Percentiles rank a stretch among this genome's conserved stretches.
Evolutionary conservation across 2,329 filamentous ascomycete genomes (phyloP).

Genomic region (Verticillium klebahnii): DNA sequence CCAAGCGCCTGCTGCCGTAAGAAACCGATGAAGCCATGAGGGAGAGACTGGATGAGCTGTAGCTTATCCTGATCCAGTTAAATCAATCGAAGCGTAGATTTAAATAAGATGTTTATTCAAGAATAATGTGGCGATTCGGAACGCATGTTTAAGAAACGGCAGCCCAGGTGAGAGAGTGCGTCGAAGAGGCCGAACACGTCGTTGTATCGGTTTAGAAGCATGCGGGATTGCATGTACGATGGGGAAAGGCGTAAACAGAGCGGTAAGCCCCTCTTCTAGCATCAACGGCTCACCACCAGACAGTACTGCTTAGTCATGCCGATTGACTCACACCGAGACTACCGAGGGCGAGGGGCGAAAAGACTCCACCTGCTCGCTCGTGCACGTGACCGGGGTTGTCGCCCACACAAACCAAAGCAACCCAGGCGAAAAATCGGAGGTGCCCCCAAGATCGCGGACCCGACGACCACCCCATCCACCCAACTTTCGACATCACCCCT

Average conservation of each 20-base stretch:
- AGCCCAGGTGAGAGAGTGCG: too few relatives aligned
- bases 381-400: conserved; percentile 1
- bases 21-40: not conserved
- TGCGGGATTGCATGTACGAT: too few relatives aligned
- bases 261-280: not conserved
- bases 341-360: conserved; percentile 28
- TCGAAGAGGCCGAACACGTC: too few relatives aligned
- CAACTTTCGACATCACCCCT: conserved; percentile 1
- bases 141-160: too few relatives aligned
- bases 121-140: too few relatives aligned
- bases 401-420: conserved; percentile 2
- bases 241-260: not conserved
- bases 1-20: conserved; percentile 53
- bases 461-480: not conserved
- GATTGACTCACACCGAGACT: not conserved
- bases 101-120: not conserved
- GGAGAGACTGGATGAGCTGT: too few relatives aligned
- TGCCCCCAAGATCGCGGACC: not conserved
- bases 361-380: not conserved
- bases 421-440: not conserved
- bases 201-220: too few relatives aligned
- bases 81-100: too few relatives aligned
- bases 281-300: not conserved
- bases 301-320: not conserved
- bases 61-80: too few relatives aligned